phyloP scores from a whole-genome alignment of 176 grass and related monocot species.

The Bromus sterilis region DNA sequence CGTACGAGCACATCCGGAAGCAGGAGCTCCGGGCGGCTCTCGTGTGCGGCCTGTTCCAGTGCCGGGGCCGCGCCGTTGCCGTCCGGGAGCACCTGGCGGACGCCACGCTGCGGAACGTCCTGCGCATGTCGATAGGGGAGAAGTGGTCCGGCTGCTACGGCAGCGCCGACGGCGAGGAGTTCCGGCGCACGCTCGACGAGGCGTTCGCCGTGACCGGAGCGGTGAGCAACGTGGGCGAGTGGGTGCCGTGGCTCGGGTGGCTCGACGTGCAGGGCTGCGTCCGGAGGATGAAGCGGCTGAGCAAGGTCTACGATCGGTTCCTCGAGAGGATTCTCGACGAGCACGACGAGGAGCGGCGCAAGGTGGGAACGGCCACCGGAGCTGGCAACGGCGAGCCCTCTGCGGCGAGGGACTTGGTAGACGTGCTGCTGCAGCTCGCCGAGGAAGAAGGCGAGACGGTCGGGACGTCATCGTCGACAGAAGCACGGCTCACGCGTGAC shows the following conservation, averaged over 20 bases:
- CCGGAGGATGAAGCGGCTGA: constrained; percentile 38
- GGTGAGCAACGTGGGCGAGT: constrained; percentile 51
- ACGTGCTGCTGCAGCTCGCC: constrained; percentile 45
- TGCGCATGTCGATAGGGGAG: constrained; percentile 49
- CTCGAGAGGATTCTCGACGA: constrained; percentile 48
- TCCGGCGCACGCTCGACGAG: constrained; percentile 51
- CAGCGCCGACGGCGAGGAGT: constrained; percentile 36
- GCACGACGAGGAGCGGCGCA: constrained; percentile 5
- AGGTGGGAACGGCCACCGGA: background rate
- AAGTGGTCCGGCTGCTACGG: constrained; percentile 31
- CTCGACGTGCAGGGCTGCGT: constrained; percentile 50
- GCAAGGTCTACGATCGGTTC: constrained; percentile 35
- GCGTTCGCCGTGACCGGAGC: constrained; percentile 46
- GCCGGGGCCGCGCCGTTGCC: background rate
- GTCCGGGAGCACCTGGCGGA: constrained; percentile 33
- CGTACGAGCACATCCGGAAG: constrained; percentile 35
- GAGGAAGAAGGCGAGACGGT: background rate
- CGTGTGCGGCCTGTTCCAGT: background rate
- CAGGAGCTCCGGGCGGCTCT: constrained; percentile 40
- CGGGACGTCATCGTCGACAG: background rate
- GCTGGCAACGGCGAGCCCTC: background rate
- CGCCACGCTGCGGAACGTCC: constrained; percentile 43
- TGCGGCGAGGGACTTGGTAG: constrained; percentile 29
- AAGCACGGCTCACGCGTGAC: constrained; percentile 43
- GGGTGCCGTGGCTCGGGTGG: constrained; percentile 39